Evolutionary conservation across 1,284 basidiomycete genomes (phyloP).

Genomic region (Cryptococcus floricola): DNA sequence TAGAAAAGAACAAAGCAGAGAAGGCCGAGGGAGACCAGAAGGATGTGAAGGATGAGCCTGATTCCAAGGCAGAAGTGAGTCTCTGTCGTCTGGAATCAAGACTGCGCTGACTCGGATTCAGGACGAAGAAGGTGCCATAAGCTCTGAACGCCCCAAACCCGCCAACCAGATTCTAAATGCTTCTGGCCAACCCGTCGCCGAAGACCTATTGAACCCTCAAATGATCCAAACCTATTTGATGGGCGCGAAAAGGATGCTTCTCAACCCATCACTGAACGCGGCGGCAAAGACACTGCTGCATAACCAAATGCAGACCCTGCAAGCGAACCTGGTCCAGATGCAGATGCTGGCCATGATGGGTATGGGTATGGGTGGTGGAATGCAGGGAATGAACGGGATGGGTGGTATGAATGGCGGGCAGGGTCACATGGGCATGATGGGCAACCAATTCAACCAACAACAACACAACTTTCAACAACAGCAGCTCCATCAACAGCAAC

Average conservation of each 20-base stretch:
- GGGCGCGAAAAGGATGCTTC: constrained; percentile 35
- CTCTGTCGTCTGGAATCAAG: background rate
- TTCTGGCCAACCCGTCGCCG: constrained; percentile 13
- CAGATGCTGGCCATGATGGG: constrained; percentile 37
- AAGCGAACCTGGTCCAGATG: constrained; percentile 40
- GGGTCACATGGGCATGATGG: constrained; percentile 2
- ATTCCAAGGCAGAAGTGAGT: background rate
- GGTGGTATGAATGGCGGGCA: constrained; percentile 8
- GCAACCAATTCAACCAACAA: background rate
- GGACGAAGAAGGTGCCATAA: constrained; percentile 14
- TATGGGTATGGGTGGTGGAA: constrained; percentile 18
- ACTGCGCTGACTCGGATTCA: background rate
- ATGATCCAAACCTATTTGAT: constrained; percentile 28
- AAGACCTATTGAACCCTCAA: constrained; percentile 28
- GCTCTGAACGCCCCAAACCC: constrained; percentile 12
- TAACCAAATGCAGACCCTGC: constrained; percentile 34
- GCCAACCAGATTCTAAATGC: constrained; percentile 10
- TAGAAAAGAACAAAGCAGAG: constrained; percentile 74
- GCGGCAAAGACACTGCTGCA: constrained; percentile 17
- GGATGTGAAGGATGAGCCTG: constrained; percentile 31
- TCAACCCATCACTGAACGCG: constrained; percentile 8
- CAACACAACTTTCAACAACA: background rate
- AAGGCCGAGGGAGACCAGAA: constrained; percentile 29
- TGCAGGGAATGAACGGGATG: constrained; percentile 8
- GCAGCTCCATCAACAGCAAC: constrained; percentile 1